Evolutionary conservation across 768 basidiomycete species (phyloP).

Genomic region (Mycena rosella): DNA sequence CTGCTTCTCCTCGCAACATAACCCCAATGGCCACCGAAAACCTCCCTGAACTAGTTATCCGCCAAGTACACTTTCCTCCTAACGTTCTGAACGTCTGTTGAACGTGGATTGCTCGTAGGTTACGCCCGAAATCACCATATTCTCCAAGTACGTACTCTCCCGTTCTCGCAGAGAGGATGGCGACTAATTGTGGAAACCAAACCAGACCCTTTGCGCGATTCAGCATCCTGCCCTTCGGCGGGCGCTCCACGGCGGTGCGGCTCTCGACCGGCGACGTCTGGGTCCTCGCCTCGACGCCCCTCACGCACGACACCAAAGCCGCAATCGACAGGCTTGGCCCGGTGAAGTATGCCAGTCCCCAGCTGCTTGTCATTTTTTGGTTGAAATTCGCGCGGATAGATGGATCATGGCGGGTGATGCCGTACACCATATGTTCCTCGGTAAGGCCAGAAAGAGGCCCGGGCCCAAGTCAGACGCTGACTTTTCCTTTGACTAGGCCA

Average conservation of each 20-base stretch:
- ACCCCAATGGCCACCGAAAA: constrained; percentile 24
- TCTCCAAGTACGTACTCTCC: constrained; percentile 32
- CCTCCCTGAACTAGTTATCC: constrained; percentile 34
- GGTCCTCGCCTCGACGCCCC: constrained; percentile 83
- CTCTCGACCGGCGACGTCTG: constrained; percentile 79
- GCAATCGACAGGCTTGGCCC: constrained; percentile 74
- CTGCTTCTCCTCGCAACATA: neutral
- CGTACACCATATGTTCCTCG: constrained; percentile 71
- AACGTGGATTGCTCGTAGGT: constrained; percentile 3
- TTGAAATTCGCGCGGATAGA: constrained; percentile 44
- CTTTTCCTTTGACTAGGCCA: constrained; percentile 53
- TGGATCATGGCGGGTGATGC: constrained; percentile 71
- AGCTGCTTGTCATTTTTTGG: neutral
- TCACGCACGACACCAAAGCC: constrained; percentile 72
- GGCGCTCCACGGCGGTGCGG: constrained; percentile 85
- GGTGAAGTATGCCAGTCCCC: constrained; percentile 64
- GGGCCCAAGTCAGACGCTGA: neutral
- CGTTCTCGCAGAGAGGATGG: too few species aligned
- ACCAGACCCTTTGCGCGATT: constrained; percentile 75
- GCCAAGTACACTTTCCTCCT: constrained; percentile 9
- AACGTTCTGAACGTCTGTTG: neutral
- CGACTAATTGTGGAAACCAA: too few species aligned
- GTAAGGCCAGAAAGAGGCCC: constrained; percentile 44
- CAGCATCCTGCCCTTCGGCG: constrained; percentile 80
- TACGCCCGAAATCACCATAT: constrained; percentile 29